Percentiles rank a stretch among this genome's conserved stretches.
These are phyloP conservation scores for Blastobotrys indianensis DNA, from an alignment of 1,139 yeast species.

Conservation along the genomic window DNA sequence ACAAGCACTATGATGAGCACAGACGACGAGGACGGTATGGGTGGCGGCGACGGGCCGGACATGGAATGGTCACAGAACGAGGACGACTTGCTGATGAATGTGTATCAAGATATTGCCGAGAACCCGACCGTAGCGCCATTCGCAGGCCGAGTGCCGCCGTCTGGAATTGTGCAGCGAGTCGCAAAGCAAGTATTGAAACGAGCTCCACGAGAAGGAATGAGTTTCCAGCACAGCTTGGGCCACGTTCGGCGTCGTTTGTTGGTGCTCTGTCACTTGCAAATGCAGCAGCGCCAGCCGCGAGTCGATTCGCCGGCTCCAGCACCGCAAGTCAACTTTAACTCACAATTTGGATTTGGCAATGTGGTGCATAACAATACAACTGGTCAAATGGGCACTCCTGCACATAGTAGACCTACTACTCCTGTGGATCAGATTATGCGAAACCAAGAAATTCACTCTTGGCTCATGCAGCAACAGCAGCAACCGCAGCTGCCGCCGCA, in stretches of 20 bases:
- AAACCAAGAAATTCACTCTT: slow-evolving; percentile 12
- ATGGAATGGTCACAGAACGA: slow-evolving; percentile 28
- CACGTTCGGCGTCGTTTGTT: slow-evolving; percentile 32
- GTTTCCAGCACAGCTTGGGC: slow-evolving; percentile 31
- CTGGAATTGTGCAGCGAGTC: slow-evolving; percentile 34
- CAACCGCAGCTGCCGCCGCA: neutral
- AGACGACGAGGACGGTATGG: slow-evolving; percentile 6
- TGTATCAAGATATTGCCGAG: slow-evolving; percentile 26
- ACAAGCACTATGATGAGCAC: neutral
- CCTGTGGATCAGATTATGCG: slow-evolving; percentile 1
- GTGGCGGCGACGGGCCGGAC: slow-evolving; percentile 5
- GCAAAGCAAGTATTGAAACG: slow-evolving; percentile 30
- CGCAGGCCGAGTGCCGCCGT: slow-evolving; percentile 34
- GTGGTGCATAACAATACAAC: neutral
- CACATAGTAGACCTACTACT: slow-evolving; percentile 13
- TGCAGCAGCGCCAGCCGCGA: neutral
- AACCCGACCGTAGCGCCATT: slow-evolving; percentile 35
- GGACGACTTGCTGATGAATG: slow-evolving; percentile 27
- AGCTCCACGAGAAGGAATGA: slow-evolving; percentile 25
- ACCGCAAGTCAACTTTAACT: neutral
- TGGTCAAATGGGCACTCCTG: slow-evolving; percentile 6
- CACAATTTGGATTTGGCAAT: neutral
- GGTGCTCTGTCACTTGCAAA: slow-evolving; percentile 18
- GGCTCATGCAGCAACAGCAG: slow-evolving; percentile 10
- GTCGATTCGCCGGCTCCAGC: neutral